Evolutionary conservation across 768 basidiomycete species (phyloP).

Genomic region (Russula griseocarnosa): DNA sequence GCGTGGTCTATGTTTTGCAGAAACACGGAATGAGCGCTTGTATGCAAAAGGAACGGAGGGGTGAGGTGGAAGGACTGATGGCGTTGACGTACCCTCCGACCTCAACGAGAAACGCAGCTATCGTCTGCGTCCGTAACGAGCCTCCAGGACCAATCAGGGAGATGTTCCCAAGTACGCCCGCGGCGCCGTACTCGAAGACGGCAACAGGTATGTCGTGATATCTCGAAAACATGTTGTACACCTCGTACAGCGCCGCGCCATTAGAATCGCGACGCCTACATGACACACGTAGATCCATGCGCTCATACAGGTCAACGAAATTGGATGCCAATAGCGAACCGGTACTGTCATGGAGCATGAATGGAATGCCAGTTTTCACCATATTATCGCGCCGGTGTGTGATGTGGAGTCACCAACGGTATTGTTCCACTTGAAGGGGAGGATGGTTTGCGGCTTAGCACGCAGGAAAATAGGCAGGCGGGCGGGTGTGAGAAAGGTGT

Average conservation of each 20-base stretch:
- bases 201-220: slow-evolving; percentile 38
- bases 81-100: slow-evolving; percentile 18
- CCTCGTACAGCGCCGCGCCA: slow-evolving; percentile 46
- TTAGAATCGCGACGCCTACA: slow-evolving; percentile 44
- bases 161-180: slow-evolving; percentile 14
- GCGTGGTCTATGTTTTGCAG: not conserved
- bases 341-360: slow-evolving; percentile 61
- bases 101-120: slow-evolving; percentile 53
- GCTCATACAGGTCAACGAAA: slow-evolving; percentile 61
- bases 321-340: slow-evolving; percentile 52
- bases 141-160: not conserved
- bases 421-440: not conserved
- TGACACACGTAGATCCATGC: slow-evolving; percentile 48
- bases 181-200: slow-evolving; percentile 48
- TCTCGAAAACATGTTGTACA: slow-evolving; percentile 38
- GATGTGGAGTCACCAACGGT: slow-evolving; percentile 12
- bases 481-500: not conserved
- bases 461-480: not conserved
- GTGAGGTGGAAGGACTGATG: too few species aligned
- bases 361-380: slow-evolving; percentile 53
- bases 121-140: slow-evolving; percentile 33
- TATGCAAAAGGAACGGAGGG: not conserved
- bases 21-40: not conserved
- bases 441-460: not conserved
- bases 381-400: slow-evolving; percentile 26